Evolutionary conservation across 345 rosid species (phyloP).

Genomic region (Zanthoxylum bungeanum): DNA sequence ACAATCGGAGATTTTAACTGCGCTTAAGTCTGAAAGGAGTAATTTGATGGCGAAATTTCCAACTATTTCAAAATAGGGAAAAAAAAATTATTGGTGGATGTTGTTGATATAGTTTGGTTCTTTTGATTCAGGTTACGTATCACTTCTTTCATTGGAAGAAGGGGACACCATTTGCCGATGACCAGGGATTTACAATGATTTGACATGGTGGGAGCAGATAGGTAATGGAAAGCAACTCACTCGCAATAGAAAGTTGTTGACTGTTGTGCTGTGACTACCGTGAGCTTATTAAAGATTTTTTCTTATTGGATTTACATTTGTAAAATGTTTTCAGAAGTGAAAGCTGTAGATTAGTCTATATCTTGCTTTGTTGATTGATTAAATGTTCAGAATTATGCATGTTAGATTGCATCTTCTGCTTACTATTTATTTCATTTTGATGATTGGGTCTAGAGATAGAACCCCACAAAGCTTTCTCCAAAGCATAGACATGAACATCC

Average conservation of each 20-base stretch:
- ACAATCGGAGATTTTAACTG: too few relatives aligned
- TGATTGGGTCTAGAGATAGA: background rate
- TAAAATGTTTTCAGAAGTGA: background rate
- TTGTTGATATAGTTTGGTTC: conserved; percentile 10
- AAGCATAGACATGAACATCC: background rate
- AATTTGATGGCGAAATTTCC: too few relatives aligned
- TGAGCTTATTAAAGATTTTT: too few relatives aligned
- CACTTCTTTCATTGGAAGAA: conserved; percentile 83
- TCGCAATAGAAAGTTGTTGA: conserved; percentile 69
- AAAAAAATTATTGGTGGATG: conserved; percentile 3
- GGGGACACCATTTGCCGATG: conserved; percentile 77
- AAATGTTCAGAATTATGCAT: background rate
- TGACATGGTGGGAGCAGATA: conserved; percentile 87
- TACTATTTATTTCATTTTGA: background rate
- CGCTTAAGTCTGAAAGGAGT: too few relatives aligned
- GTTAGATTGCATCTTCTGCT: background rate
- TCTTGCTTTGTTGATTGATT: background rate
- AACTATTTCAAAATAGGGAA: too few relatives aligned
- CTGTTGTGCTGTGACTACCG: conserved; percentile 60
- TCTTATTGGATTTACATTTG: conserved; percentile 1
- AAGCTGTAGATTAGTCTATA: background rate
- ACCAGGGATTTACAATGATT: conserved; percentile 64
- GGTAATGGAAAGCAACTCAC: conserved; percentile 88
- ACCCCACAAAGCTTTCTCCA: background rate
- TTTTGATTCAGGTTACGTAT: conserved; percentile 50